Evolutionary conservation across 176 grass and related monocot genomes (phyloP).

Genomic region (Triticum urartu): DNA sequence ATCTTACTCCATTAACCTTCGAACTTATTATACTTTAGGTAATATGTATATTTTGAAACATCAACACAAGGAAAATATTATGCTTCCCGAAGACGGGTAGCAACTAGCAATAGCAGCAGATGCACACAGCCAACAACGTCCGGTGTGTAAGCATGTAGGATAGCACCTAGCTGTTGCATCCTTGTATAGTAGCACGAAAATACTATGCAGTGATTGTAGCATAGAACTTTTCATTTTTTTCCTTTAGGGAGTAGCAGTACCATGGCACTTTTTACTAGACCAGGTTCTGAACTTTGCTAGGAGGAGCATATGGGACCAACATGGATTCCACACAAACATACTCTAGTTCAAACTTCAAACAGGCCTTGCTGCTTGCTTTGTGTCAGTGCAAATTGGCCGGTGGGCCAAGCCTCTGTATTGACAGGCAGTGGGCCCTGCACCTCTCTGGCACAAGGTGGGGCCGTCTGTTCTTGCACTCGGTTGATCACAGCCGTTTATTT

Average conservation of each 20-base stretch:
- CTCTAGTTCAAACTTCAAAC: conserved; percentile 21
- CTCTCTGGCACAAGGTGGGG: conserved; percentile 3
- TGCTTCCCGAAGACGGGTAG: no score
- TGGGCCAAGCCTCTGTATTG: not conserved
- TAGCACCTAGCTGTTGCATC: not conserved
- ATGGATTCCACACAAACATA: not conserved
- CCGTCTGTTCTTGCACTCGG: not conserved
- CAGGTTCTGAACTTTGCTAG: not conserved
- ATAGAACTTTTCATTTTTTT: not conserved
- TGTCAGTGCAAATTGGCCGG: conserved; percentile 19
- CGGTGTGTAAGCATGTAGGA: not conserved
- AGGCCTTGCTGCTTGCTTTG: conserved; percentile 26
- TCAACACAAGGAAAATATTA: rapidly evolving
- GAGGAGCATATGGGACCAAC: not conserved
- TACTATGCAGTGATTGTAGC: not conserved
- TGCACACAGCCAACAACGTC: not conserved
- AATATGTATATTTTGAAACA: no score
- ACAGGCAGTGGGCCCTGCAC: not conserved
- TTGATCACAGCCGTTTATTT: not conserved
- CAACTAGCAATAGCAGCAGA: not conserved
- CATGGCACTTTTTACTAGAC: not conserved
- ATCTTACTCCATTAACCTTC: no score
- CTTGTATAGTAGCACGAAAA: not conserved
- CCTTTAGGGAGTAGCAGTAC: not conserved
- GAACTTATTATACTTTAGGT: no score